Base-by-base conservation (phyloP, 2,329 filamentous ascomycete genomes). In the Aureobasidium vineae region DNA sequence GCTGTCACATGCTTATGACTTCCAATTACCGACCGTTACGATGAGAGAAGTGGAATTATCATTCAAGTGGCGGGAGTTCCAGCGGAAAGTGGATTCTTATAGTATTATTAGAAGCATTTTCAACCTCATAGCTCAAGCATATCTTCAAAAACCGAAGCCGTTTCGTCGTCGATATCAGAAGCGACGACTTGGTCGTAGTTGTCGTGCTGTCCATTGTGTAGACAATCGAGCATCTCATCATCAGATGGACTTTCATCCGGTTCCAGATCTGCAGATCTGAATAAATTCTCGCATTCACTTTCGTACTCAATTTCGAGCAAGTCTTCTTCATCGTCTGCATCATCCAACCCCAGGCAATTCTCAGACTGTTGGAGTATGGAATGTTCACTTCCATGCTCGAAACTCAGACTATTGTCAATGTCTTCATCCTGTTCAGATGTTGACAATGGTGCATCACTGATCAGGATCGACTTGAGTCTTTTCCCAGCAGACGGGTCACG, bases 191-290 rank as follows among this genome's bases (percentile, higher is more conserved):
- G 7, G 26, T 28, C 13, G 11, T 40, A 3, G 1, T 31, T 33
- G 28, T 36, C 33, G 15, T 8, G 21, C 45, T 13, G 33, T 36
- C 26, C 8, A 13, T 40, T 5, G n/a, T 50, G 7, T 1, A 16
- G 15, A 41, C 8, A 31, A 10, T 61, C 57, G 19, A 61, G 57
- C 57, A 61, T 61, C 4, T 61, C 57, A 49, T 61, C 57, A 19
- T 49, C 21, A 3, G 49, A 7, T 2, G 21, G 31, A 41, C 21
- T 23, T 19, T 15, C 7, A 19, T 26, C 31, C 1, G 4, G 13
- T 41, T 31, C 23, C 21, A 15, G 1, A 41, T 63, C 45, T 31
- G 31, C n/a, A n/a, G n/a, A n/a, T n/a, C n/a, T 23, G 59, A 63
- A 63, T 5, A 63, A 23, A 31, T 63, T 33, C 15, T 63, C 59